A percentile compares a stretch with the other conserved stretches of the same genome.
Evolutionary conservation across 495 filamentous ascomycete genomes (phyloP).

Genomic region (Chlorociboria aeruginascens): DNA sequence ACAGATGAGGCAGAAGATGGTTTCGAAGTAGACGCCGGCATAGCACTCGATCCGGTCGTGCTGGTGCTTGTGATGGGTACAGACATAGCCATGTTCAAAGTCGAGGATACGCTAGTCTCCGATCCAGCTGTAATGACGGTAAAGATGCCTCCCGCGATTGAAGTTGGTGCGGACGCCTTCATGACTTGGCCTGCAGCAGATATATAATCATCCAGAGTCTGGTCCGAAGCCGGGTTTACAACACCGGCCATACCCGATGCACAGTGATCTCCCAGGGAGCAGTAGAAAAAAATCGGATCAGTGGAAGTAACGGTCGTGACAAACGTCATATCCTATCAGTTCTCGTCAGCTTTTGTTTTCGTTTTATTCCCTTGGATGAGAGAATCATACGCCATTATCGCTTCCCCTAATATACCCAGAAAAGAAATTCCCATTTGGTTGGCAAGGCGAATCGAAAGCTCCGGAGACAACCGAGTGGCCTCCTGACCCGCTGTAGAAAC

Average conservation of each 20-base stretch:
- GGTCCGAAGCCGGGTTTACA: slow-evolving; percentile 26
- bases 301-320: slow-evolving; percentile 28
- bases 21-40: no score
- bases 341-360: slow-evolving; percentile 5
- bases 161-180: neutral
- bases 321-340: slow-evolving; percentile 26
- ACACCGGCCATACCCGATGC: slow-evolving; percentile 34
- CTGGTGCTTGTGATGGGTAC: neutral
- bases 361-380: slow-evolving; percentile 20
- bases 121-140: neutral
- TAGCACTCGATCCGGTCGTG: no score
- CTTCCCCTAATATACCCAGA: slow-evolving; percentile 31
- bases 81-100: neutral
- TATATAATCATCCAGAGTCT: slow-evolving; percentile 2
- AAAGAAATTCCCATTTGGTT: slow-evolving; percentile 28
- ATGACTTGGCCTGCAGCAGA: slow-evolving; percentile 1
- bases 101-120: neutral
- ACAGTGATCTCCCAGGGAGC: slow-evolving; percentile 30
- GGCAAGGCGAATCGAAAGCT: slow-evolving; percentile 53
- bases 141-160: slow-evolving; percentile 1
- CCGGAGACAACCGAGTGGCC: slow-evolving; percentile 54
- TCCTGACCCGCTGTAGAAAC: slow-evolving; percentile 46
- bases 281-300: slow-evolving; percentile 38
- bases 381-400: neutral
- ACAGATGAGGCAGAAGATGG: no score